These are phyloP conservation scores for Aspergillus affinis DNA, from an alignment of 495 filamentous ascomycete species.

Conservation along the genomic window DNA sequence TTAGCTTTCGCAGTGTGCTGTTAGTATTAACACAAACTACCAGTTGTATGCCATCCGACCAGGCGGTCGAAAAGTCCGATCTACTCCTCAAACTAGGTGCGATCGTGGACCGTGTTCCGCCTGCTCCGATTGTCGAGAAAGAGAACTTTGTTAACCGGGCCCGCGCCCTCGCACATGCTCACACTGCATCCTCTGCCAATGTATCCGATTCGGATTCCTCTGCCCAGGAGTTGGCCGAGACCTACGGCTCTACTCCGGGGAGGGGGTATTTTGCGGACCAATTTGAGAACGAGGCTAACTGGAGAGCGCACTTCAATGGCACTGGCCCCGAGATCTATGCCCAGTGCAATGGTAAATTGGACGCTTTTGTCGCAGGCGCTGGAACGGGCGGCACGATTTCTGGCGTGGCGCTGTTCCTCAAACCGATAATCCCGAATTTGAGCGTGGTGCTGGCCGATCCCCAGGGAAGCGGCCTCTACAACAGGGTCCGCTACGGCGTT, in stretches of 20 bases:
- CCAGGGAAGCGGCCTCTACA: constrained; percentile 89
- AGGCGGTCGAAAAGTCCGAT: constrained; percentile 82
- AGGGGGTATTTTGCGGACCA: constrained; percentile 93
- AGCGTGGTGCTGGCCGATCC: constrained; percentile 88
- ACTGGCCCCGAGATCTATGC: constrained; percentile 87
- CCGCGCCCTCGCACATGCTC: constrained; percentile 69
- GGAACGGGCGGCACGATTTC: constrained; percentile 94
- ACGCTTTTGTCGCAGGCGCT: constrained; percentile 94
- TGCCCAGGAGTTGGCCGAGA: constrained; percentile 7
- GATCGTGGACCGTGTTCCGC: constrained; percentile 80
- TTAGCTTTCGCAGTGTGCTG: neutral
- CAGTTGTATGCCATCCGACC: constrained; percentile 93
- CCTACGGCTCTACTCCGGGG: constrained; percentile 26
- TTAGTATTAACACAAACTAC: constrained; percentile 12
- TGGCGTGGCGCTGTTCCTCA: constrained; percentile 80
- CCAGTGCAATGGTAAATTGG: constrained; percentile 73
- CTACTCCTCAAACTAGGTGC: constrained; percentile 89
- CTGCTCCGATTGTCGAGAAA: constrained; percentile 86
- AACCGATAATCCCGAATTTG: constrained; percentile 61
- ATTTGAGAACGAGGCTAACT: constrained; percentile 90
- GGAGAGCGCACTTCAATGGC: constrained; percentile 72
- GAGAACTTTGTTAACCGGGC: constrained; percentile 95
- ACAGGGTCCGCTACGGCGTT: constrained; percentile 85
- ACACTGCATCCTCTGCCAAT: constrained; percentile 53
- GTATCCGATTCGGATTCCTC: constrained; percentile 16